A percentile compares a stretch with the other conserved stretches of the same genome.
Evolutionary conservation across 2,329 filamentous ascomycete genomes (phyloP).

Genomic region (Reticulascus tulasneorum): DNA sequence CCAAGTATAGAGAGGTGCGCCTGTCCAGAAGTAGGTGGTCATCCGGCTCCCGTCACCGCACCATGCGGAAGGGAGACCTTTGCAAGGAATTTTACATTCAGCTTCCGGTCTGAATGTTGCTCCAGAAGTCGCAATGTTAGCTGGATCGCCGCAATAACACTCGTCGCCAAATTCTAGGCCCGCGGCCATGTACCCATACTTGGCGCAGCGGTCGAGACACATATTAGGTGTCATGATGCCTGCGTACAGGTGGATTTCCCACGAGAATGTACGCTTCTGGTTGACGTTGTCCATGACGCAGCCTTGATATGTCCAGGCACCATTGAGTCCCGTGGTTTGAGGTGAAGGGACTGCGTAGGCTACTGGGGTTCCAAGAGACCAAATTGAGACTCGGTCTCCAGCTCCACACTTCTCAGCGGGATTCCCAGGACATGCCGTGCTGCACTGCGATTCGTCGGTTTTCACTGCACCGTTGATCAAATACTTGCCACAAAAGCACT

Average conservation of each 20-base stretch:
- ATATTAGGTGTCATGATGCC: slow-evolving; percentile 47
- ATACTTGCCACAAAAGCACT: slow-evolving; percentile 50
- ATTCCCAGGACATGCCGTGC: slow-evolving; percentile 47
- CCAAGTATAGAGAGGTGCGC: slow-evolving; percentile 48
- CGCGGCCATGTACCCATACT: slow-evolving; percentile 53
- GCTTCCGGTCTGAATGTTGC: slow-evolving; percentile 38
- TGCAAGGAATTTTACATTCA: slow-evolving; percentile 47
- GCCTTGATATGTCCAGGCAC: slow-evolving; percentile 52
- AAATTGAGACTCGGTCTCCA: slow-evolving; percentile 46
- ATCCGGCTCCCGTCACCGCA: slow-evolving; percentile 50
- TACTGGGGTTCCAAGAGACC: slow-evolving; percentile 41
- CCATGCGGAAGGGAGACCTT: slow-evolving; percentile 42
- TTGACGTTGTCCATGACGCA: slow-evolving; percentile 50
- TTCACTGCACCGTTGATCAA: slow-evolving; percentile 43
- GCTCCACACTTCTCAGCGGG: slow-evolving; percentile 47
- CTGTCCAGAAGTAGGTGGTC: slow-evolving; percentile 50
- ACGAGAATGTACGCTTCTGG: slow-evolving; percentile 46
- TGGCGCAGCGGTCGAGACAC: slow-evolving; percentile 48
- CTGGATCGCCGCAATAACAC: slow-evolving; percentile 53
- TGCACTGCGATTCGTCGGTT: slow-evolving; percentile 41
- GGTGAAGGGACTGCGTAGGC: slow-evolving; percentile 33
- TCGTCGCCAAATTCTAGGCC: slow-evolving; percentile 56
- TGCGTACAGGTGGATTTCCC: slow-evolving; percentile 50
- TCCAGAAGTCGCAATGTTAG: slow-evolving; percentile 38
- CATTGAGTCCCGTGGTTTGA: slow-evolving; percentile 35